Evolutionary conservation across 441 rosid genomes (phyloP).

Genomic region (Gossypium davidsonii): DNA sequence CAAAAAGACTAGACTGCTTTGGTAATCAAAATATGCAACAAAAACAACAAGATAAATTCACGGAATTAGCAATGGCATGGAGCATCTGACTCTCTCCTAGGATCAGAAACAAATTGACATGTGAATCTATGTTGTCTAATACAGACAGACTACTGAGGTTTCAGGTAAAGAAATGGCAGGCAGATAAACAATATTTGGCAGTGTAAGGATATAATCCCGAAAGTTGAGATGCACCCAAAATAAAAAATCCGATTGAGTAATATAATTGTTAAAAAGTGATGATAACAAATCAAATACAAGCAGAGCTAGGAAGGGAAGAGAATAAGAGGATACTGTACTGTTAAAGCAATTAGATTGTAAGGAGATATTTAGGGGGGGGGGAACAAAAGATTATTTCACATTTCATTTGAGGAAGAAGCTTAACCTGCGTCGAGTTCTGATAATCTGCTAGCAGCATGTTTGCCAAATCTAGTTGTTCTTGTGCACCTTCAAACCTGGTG

Average conservation of each 20-base stretch:
- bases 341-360: not conserved
- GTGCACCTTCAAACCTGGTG: slow-evolving; percentile 38
- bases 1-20: not conserved
- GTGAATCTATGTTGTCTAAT: not conserved
- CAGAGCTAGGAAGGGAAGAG: not conserved
- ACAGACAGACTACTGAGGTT: not conserved
- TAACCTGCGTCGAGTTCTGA: slow-evolving; percentile 54
- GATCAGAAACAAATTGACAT: too few species aligned
- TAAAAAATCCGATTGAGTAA: not conserved
- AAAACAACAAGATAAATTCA: not conserved
- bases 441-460: slow-evolving; percentile 47
- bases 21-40: not conserved
- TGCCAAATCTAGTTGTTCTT: slow-evolving; percentile 47
- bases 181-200: not conserved
- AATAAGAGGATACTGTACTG: not conserved
- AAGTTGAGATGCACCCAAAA: not conserved
- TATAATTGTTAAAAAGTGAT: not conserved
- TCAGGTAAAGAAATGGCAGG: not conserved
- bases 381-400: not conserved
- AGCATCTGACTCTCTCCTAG: not conserved
- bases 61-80: not conserved
- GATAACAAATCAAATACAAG: not conserved
- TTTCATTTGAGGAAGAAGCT: slow-evolving; percentile 14
- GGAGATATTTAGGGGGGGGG: not conserved
- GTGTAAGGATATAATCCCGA: not conserved